phyloP scores from a whole-genome alignment of 1,139 yeast species.

The Magnusiomyces ingens region DNA sequence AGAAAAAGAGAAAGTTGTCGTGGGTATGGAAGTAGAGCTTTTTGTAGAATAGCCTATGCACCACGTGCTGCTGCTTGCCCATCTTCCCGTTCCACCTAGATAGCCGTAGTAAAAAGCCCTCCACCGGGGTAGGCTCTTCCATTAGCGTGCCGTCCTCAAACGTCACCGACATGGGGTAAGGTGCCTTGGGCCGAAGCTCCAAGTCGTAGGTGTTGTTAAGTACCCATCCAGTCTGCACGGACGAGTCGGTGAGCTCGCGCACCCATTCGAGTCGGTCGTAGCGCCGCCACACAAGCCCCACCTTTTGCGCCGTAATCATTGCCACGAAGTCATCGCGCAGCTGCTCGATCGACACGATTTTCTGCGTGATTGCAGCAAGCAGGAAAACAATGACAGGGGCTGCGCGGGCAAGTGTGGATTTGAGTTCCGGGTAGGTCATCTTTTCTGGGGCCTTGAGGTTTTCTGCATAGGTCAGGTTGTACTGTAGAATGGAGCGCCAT shows the following conservation, averaged over 20 bases:
- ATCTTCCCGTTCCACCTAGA: constrained; percentile 46
- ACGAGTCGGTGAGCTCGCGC: constrained; percentile 44
- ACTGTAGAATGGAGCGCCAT: background rate
- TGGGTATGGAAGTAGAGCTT: constrained; percentile 58
- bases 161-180: constrained; percentile 37
- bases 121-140: constrained; percentile 60
- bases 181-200: constrained; percentile 50
- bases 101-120: constrained; percentile 64
- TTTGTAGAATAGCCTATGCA: constrained; percentile 41
- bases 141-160: constrained; percentile 20
- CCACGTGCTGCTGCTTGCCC: constrained; percentile 24
- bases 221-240: constrained; percentile 42
- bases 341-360: constrained; percentile 25
- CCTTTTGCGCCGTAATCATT: constrained; percentile 31
- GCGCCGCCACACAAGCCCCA: constrained; percentile 55
- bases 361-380: constrained; percentile 27
- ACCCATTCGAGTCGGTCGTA: constrained; percentile 80
- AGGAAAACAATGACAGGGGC: constrained; percentile 23
- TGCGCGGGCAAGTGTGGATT: constrained; percentile 19
- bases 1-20: constrained; percentile 55
- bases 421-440: constrained; percentile 10
- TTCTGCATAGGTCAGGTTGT: background rate
- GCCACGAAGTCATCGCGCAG: constrained; percentile 19
- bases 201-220: constrained; percentile 42
- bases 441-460: constrained; percentile 18